Evolutionary conservation across 148 eudicot species (phyloP), one percentile per base, ranked within the genome.

Genomic region (Silene uniflora): DNA sequence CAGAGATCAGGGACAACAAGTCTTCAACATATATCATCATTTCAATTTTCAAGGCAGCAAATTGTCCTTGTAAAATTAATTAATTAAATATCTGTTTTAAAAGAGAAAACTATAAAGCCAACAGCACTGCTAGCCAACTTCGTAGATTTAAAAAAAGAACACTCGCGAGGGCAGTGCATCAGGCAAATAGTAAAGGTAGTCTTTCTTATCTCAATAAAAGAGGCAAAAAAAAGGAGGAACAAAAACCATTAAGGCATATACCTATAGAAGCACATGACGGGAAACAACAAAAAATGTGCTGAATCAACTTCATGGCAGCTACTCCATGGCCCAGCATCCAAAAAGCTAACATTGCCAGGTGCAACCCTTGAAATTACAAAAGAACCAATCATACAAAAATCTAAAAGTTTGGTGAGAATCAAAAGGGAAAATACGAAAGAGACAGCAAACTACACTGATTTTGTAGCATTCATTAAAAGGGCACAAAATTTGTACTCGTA

Each of bases 181-280:
- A 35, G 12, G 16, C 27, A 21, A 27, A 25, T 13, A 75, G 32
- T 27, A 39, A 12, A 2, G 1, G 55, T 55, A 14, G 27, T 55
- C 42, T 55, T 25, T 55, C 24, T 54, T 32, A 69, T 69, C 39
- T 58, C 44, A 69, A 7, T 11, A 23, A 10, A 49, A 6, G 47
- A 1, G 56, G 3, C 16, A 73, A 7, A 66, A 69, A 65, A 63
- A n/a, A 46, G 32, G 13, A 55, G 61, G 29, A 69, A 68, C 27
- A 74, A 42, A 19, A 46, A 71, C 29, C 71, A 62, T n/a, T 10
- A 2, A 67, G 62, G 13, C 24, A 78, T 85, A 75, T 83, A 94
- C 98, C 98, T 79, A 95, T 80, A 59, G 98, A 95, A 73, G 91
- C 93, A 85, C 98, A 95, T 74, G 83, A 88, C 11, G 98, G 96